These are phyloP conservation scores for Termitomyces eurrhizus DNA, from an alignment of 768 basidiomycete genomes.

Conservation along the genomic window DNA sequence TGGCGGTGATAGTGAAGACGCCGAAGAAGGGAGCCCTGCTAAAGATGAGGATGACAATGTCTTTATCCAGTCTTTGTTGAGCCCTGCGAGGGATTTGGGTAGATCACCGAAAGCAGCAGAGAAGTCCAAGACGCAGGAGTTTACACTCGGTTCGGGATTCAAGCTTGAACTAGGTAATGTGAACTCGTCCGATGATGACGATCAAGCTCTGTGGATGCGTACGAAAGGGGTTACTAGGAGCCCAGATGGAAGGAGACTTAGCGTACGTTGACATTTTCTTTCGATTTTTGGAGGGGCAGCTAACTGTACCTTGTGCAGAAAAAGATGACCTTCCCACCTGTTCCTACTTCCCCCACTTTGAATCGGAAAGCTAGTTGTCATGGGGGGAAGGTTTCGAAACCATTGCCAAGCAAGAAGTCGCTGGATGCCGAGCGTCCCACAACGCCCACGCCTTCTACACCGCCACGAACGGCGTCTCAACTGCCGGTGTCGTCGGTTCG, in stretches of 20 bases:
- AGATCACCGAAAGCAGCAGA: constrained; percentile 26
- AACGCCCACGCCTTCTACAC: constrained; percentile 18
- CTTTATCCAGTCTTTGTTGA: constrained; percentile 32
- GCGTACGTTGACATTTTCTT: constrained; percentile 17
- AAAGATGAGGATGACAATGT: constrained; percentile 28
- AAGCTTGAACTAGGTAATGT: constrained; percentile 28
- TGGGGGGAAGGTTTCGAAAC: constrained; percentile 17
- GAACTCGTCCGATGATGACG: constrained; percentile 26
- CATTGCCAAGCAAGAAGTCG: constrained; percentile 6
- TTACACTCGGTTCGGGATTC: constrained; percentile 36
- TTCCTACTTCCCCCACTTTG: constrained; percentile 45
- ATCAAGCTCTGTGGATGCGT: constrained; percentile 22
- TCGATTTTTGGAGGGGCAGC: constrained; percentile 7
- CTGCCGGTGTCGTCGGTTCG: constrained; percentile 21
- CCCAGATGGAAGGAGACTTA: constrained; percentile 20
- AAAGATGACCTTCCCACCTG: constrained; percentile 33
- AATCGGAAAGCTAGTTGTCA: constrained; percentile 27
- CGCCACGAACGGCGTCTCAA: constrained; percentile 17
- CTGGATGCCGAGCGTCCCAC: constrained; percentile 9
- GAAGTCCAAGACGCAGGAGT: constrained; percentile 21
- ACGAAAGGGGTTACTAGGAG: constrained; percentile 24
- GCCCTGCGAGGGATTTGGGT: constrained; percentile 43
- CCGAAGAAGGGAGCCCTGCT: constrained; percentile 22
- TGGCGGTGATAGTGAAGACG: constrained; percentile 22
- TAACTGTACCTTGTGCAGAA: constrained; percentile 25